These are phyloP conservation scores for Eucalyptus dawsonii DNA, from an alignment of 345 rosid species.

Conservation along the genomic window DNA sequence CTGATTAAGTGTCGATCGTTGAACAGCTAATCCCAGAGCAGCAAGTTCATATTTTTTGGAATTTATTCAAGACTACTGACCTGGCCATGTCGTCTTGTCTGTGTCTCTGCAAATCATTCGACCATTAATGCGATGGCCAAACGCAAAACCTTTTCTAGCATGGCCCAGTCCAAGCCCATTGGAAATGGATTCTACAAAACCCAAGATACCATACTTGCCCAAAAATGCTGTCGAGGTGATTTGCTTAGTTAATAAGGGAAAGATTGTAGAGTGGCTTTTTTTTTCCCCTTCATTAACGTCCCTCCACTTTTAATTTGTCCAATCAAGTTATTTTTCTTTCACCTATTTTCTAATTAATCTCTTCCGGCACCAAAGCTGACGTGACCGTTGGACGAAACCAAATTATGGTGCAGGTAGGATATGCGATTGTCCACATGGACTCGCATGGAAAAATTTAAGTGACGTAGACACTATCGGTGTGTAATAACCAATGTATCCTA, in stretches of 20 bases:
- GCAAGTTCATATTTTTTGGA: neutral
- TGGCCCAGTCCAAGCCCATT: neutral
- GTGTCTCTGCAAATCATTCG: neutral
- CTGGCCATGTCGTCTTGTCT: neutral
- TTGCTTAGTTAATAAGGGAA: neutral
- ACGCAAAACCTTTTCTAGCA: neutral
- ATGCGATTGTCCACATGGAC: neutral
- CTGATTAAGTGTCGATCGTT: neutral
- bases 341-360: neutral
- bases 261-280: neutral
- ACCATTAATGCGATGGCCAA: neutral
- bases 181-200: neutral
- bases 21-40: neutral
- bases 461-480: neutral
- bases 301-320: neutral
- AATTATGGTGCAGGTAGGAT: fast-evolving
- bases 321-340: neutral
- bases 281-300: neutral
- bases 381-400: neutral
- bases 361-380: neutral
- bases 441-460: neutral
- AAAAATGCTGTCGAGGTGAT: neutral
- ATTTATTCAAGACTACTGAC: neutral
- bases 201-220: neutral
- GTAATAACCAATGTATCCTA: neutral